Percentiles rank a stretch among this genome's conserved stretches.
Evolutionary conservation across 2,329 filamentous ascomycete genomes (phyloP).

Genomic region (Aspergillus amoenus): DNA sequence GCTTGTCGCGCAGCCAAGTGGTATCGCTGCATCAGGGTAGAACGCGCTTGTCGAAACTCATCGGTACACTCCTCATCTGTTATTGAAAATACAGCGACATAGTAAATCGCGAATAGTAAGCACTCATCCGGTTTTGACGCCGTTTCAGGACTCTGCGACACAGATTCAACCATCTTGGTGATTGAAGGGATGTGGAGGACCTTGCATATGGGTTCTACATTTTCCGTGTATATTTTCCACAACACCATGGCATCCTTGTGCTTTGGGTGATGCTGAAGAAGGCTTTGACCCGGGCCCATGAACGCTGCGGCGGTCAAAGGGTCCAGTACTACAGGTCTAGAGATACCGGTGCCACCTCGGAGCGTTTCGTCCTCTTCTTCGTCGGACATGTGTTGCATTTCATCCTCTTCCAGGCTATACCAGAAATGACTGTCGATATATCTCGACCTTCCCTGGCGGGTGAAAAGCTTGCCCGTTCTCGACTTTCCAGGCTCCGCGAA

Average conservation of each 20-base stretch:
- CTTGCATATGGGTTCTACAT: conserved; percentile 73
- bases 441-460: too few relatives aligned
- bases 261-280: conserved; percentile 13
- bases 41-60: background rate
- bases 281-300: background rate
- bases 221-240: conserved; percentile 73
- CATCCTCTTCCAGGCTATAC: too few relatives aligned
- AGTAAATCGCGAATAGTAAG: conserved; percentile 30
- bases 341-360: too few relatives aligned
- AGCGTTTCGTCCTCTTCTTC: too few relatives aligned
- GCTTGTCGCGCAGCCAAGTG: conserved; percentile 10
- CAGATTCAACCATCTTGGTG: conserved; percentile 64
- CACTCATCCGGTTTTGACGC: conserved; percentile 35
- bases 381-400: too few relatives aligned
- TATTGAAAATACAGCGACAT: conserved; percentile 21
- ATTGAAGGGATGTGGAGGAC: conserved; percentile 69
- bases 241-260: conserved; percentile 57
- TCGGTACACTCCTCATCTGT: conserved; percentile 13
- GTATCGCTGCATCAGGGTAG: conserved; percentile 11
- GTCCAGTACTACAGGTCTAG: too few relatives aligned
- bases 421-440: too few relatives aligned
- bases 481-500: too few relatives aligned
- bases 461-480: too few relatives aligned
- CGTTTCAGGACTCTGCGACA: conserved; percentile 41
- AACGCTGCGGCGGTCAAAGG: too few relatives aligned